phyloP scores from a whole-genome alignment of 2,329 filamentous ascomycete genomes.

The Dactylellina drechsleri region DNA sequence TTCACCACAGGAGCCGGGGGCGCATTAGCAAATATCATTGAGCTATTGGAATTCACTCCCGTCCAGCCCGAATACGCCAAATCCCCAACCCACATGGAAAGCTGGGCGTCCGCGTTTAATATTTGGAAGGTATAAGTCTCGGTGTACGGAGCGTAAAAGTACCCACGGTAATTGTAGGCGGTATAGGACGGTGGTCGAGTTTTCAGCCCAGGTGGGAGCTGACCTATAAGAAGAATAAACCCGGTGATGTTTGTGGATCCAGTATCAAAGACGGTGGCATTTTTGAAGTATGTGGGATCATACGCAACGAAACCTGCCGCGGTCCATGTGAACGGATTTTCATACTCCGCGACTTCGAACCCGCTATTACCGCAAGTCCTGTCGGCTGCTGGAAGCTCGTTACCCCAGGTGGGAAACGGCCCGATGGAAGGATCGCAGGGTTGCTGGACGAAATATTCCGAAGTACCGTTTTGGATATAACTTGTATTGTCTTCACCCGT shows the following conservation, averaged over 20 bases:
- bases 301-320: not conserved
- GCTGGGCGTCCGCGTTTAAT: slow-evolving; percentile 6
- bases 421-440: not conserved
- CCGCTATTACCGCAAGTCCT: not conserved
- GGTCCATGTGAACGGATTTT: not conserved
- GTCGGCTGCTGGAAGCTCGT: not conserved
- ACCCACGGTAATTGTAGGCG: slow-evolving; percentile 55
- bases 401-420: not conserved
- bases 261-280: not conserved
- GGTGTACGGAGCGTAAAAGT: slow-evolving; percentile 47
- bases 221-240: not conserved
- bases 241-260: not conserved
- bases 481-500: not conserved
- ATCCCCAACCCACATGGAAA: not conserved
- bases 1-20: not conserved
- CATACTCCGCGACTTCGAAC: not conserved
- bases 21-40: not conserved
- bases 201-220: not conserved
- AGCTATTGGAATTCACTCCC: not conserved
- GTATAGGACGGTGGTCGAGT: slow-evolving; percentile 10
- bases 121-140: slow-evolving; percentile 48
- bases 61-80: not conserved
- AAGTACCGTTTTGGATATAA: not conserved
- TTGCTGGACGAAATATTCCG: not conserved
- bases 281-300: not conserved